Base-by-base conservation (phyloP, 2,329 filamentous ascomycete species). In the Chaetomiaceae sp. region DNA sequence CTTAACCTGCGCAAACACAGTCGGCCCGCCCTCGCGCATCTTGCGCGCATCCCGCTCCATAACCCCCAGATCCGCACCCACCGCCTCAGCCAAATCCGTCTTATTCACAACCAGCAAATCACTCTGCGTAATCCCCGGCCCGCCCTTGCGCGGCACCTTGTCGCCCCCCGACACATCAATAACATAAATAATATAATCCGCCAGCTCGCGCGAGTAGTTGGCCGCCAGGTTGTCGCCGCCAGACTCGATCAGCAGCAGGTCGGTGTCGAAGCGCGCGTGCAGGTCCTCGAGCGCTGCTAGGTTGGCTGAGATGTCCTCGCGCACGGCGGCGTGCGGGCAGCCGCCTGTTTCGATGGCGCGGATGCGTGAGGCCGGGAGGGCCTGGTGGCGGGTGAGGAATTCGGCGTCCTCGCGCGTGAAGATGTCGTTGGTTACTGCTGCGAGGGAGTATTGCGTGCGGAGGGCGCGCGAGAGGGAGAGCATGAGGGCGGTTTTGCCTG, bases 381-480 rank as follows among this genome's bases (percentile, higher is more conserved):
- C 93, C 58, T 81, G 78, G 77, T 96, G 79, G 51, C 84, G 83
- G 53, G 89, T 95, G 21, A 99, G 83, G 74, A 99, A 99, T 71
- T 97, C 93, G 74, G 91, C 91, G 76, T 99, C 93, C 73, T 99
- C 93, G 58, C 87, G 86, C 19, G 92, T 97, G 77, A 97, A 97
- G 76, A 97, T 97, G 76, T 97, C 92, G 77, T 97, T 97, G 44
- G 93, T 99, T 19, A 99, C 92, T 54, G 90, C 93, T 1, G 93
- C 93, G 63, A 99, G 87, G 65, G 85, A 89, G 79, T 88, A 91
- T 49, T 80, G 75, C 44, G 84, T 77, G 55, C 93, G 87, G 6
- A 99, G 83, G 7, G 86, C 85, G 31, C 84, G 84, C 74, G 90
- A 96, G 60, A 97, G 87, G 34, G 88, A 86, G 10, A 96, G 83